These are phyloP conservation scores for Diaporthe vaccinii DNA, from an alignment of 2,329 filamentous ascomycete species.

Conservation along the genomic window DNA sequence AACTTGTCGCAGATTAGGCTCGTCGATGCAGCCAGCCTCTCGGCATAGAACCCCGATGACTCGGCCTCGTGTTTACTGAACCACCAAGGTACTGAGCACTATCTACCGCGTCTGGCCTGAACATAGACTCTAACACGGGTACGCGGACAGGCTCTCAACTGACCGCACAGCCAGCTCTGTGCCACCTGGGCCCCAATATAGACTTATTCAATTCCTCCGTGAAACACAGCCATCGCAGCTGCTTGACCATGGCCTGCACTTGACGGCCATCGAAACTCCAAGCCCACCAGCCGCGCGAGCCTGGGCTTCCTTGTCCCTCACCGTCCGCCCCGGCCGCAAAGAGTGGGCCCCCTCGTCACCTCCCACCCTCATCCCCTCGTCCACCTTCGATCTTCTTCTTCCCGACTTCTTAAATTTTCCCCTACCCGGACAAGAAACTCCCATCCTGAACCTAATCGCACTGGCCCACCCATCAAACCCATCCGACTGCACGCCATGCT, in stretches of 20 bases:
- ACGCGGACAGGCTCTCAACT: background rate
- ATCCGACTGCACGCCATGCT: constrained; percentile 6
- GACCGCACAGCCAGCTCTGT: background rate
- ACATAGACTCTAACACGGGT: background rate
- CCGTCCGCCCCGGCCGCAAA: constrained; percentile 13
- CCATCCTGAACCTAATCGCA: background rate
- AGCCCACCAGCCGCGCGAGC: constrained; percentile 5
- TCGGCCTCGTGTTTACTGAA: constrained; percentile 5
- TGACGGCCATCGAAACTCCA: constrained; percentile 5
- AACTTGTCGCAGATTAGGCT: constrained; percentile 23
- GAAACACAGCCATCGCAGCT: constrained; percentile 22
- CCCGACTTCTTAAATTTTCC: background rate
- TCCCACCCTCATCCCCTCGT: background rate
- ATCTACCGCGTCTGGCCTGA: constrained; percentile 9
- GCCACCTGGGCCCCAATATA: constrained; percentile 5
- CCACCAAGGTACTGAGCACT: no score
- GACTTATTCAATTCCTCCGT: constrained; percentile 3
- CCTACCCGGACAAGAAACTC: background rate
- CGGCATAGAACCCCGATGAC: background rate
- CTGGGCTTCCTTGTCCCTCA: constrained; percentile 5
- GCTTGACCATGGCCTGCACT: background rate
- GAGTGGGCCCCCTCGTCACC: constrained; percentile 24
- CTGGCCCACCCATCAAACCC: background rate
- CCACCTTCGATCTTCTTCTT: background rate
- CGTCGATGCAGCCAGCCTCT: constrained; percentile 12